Base-by-base conservation (phyloP, 768 basidiomycete genomes). In the Mycena maculata region DNA sequence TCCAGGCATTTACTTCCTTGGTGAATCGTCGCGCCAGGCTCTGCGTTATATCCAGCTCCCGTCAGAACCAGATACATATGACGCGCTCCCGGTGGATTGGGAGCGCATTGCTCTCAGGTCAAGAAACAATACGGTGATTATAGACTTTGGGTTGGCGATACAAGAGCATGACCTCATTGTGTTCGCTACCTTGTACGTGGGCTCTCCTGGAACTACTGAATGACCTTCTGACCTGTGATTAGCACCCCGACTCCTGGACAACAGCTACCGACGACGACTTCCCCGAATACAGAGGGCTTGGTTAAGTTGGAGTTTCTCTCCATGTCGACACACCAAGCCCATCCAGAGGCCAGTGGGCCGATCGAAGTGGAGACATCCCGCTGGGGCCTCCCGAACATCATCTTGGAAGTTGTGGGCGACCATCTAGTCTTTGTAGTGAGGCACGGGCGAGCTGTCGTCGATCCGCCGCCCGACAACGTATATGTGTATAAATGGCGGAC, bases 401-500 rank as follows among this genome's bases (percentile, higher is more conserved):
- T 79, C 13, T 77, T 86, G 31, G 84, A 85, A 64, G 81, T 84
- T 45, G 83, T 84, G 15, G 85, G 84, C 18, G 78, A 82, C 13
- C 74, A 82, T 65, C 73, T 85, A 3, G 81, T 83, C 2, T 76
- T 86, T 1, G 72, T 83, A 8, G 74, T 81, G 5, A 73, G 76
- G 3, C 77, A 77, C 59, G 61, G 30, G 1, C 18, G 7, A 25
- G 20, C 33, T 1, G 5, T 5, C 4, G 12, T 16, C 5, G 22
- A 18, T 4, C 1, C 58, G 53, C 2, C 71, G 69, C 1, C 48
- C 16, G 73, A 84, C 60, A 68, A 69, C 5, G 71, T 87, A 20
- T 84, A 78, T 52, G 72, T 86, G 2, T 85, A 76, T 59, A 76
- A 85, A 28, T 87, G 86, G 86, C 77, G 75, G 67, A 81, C 77